Percentiles rank a stretch among this genome's conserved stretches.
phyloP scores from a whole-genome alignment of 306 rosid genomes.

The Acacia melanoxylon region DNA sequence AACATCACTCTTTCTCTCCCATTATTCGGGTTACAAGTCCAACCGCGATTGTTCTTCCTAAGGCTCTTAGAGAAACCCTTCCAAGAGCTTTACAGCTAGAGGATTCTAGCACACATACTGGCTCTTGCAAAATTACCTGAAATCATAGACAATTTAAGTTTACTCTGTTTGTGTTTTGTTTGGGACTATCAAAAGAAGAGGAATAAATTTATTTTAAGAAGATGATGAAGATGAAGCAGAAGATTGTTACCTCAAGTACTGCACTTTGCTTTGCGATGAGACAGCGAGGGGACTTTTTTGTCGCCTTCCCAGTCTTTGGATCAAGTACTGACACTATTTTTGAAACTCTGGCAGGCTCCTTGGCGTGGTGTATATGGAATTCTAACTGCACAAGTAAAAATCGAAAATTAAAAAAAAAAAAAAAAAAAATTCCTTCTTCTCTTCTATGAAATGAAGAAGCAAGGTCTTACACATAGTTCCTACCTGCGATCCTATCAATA shows the following conservation, averaged over 20 bases:
- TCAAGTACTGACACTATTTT: conserved; percentile 72
- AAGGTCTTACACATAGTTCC: conserved; percentile 20
- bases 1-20: conserved; percentile 42
- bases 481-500: conserved; percentile 89
- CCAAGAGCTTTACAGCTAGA: conserved; percentile 78
- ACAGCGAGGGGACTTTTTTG: conserved; percentile 83
- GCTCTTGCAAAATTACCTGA: conserved; percentile 70
- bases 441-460: not conserved
- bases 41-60: conserved; percentile 81
- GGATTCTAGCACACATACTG: conserved; percentile 78
- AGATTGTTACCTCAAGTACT: conserved; percentile 64
- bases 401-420: no score
- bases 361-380: conserved; percentile 84
- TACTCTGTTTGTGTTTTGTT: not conserved
- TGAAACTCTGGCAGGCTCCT: conserved; percentile 81
- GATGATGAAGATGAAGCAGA: not conserved
- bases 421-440: no score
- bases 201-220: not conserved
- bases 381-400: conserved; percentile 67
- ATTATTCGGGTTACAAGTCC: conserved; percentile 78
- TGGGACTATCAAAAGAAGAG: not conserved
- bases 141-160: conserved; percentile 23
- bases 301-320: conserved; percentile 83
- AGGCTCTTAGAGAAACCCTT: conserved; percentile 76
- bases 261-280: conserved; percentile 89